Conservation (phyloP, 495 filamentous ascomycete genomes). For the Annulohypoxylon maeteangense region DNA sequence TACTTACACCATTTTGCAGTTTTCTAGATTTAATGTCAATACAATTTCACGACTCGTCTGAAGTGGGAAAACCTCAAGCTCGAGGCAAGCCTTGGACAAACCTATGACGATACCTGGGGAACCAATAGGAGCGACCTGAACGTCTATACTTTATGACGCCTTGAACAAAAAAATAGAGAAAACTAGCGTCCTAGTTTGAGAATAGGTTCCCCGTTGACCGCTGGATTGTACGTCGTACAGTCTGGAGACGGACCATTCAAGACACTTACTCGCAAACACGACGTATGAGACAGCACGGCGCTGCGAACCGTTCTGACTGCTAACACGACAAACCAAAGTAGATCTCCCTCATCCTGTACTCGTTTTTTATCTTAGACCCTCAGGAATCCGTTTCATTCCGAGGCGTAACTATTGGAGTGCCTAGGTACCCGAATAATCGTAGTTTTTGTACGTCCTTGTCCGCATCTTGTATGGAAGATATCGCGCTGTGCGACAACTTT, state of each 20-base stretch:
- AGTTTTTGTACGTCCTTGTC: conserved; percentile 7
- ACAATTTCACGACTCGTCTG: neutral
- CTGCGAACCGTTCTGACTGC: conserved; percentile 32
- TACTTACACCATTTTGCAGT: neutral
- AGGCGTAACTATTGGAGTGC: conserved; percentile 11
- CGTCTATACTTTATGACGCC: neutral
- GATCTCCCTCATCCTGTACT: neutral
- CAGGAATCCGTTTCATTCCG: conserved; percentile 21
- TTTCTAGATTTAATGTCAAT: conserved; percentile 6
- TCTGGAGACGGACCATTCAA: conserved; percentile 33
- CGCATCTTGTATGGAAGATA: neutral
- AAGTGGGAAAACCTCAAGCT: neutral
- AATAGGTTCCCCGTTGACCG: conserved; percentile 32
- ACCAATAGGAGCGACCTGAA: neutral
- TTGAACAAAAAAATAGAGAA: conserved; percentile 18
- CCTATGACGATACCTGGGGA: neutral
- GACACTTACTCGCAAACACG: conserved; percentile 34
- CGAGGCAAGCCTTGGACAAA: conserved; percentile 1
- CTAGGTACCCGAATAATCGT: neutral
- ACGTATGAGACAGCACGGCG: conserved; percentile 39
- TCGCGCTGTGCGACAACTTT: neutral
- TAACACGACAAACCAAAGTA: neutral
- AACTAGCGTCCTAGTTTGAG: conserved; percentile 28
- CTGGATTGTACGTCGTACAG: conserved; percentile 32
- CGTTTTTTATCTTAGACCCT: neutral